Conservation (phyloP, 2,329 filamentous ascomycete genomes). For the Trichoderma sp. region DNA sequence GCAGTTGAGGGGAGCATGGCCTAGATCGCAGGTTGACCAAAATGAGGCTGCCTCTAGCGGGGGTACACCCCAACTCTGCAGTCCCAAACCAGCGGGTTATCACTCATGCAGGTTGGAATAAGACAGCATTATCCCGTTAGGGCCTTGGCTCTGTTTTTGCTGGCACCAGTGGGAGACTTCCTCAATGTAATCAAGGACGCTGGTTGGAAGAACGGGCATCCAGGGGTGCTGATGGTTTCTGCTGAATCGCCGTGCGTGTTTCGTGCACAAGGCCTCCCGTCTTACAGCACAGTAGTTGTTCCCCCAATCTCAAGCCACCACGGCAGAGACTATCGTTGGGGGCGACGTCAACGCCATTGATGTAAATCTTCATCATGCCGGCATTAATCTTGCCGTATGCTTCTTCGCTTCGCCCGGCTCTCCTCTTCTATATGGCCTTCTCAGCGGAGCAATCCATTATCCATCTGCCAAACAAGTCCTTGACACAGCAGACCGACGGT, state of each 20-base stretch:
- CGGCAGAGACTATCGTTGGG: not conserved
- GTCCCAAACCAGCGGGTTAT: not conserved
- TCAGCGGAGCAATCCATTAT: not conserved
- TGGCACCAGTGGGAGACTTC: conserved; percentile 4
- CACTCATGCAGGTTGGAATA: not conserved
- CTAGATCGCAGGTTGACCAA: not conserved
- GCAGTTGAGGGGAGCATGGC: not conserved
- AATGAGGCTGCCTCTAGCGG: not conserved
- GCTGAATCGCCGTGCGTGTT: not conserved
- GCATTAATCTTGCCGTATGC: not conserved
- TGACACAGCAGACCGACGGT: not conserved
- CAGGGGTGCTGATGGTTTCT: not conserved
- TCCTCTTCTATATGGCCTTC: not conserved
- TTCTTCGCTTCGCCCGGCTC: not conserved
- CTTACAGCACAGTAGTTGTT: not conserved
- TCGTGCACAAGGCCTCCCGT: not conserved
- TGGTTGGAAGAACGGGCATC: not conserved
- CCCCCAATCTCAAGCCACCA: not conserved
- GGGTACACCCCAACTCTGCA: not conserved
- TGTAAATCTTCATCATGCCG: not conserved
- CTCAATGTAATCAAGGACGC: not conserved
- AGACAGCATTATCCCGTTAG: not conserved
- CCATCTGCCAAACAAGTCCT: not conserved
- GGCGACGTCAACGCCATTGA: not conserved
- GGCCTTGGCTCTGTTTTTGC: not conserved